Base-by-base conservation (phyloP, 176 grass and related monocot genomes). In the Eremochloa ophiuroides region DNA sequence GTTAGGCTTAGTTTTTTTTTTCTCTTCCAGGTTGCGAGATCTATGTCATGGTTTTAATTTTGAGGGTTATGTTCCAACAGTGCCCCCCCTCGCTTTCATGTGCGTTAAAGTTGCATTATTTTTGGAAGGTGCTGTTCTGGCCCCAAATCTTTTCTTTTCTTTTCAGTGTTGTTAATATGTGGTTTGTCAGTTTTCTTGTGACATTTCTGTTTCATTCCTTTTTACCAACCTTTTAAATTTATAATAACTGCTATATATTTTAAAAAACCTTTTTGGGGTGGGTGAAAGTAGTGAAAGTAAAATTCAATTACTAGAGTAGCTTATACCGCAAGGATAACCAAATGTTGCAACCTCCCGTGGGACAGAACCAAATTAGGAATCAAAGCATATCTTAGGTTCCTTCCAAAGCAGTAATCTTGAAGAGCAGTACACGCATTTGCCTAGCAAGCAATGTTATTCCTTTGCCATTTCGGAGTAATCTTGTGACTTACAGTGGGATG, bases 21-120 rank as follows among this genome's bases (percentile, higher is more conserved):
- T 70, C 20, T 29, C n/a, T n/a, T n/a, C n/a, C 82, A 80, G 77
- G 87, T 65, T 38, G 79, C 73, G 14, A 82, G 43, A 86, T 78
- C 79, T 56, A 66, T 82, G 74, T 39, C 43, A 71, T 61, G 66
- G 3, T 65, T 31, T 82, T 85, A 78, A 78, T 77, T 46, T 46
- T 72, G 66, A 78, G 46, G 46, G 53, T 26, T 66, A 72, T 25
- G 78, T 31, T 59, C 38, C 11, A 78, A 60, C 78, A 48, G 83
- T 73, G 77, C 2, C 50, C 71, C 15, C 13, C 20, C 26, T 85
- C 87, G 66, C 87, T 85, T 72, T 85, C 87, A 29, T 67, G 73
- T 89, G 56, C 18, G 73, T 82, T 73, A 60, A 89, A 82, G 47
- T 26, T 48, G 72, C 78, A 48, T 82, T 89, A 82, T 88, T 84